Percentiles rank a stretch among this genome's conserved stretches.
Evolutionary conservation across 2,329 filamentous ascomycete species (phyloP).

Genomic region (Colletotrichum viniferum): DNA sequence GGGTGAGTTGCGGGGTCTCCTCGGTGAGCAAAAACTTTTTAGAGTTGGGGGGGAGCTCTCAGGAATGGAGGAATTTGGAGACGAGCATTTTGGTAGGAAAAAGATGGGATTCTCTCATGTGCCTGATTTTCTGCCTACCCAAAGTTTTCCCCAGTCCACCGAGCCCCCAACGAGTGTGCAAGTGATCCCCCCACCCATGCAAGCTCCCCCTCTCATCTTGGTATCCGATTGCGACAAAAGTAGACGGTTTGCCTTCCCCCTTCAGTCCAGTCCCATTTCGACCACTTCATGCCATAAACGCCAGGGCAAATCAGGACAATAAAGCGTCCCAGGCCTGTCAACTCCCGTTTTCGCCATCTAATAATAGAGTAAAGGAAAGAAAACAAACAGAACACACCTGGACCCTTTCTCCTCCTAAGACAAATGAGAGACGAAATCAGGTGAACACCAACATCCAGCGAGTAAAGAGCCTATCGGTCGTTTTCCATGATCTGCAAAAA

Average conservation of each 20-base stretch:
- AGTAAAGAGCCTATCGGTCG: neutral
- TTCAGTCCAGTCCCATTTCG: neutral
- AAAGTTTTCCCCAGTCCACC: neutral
- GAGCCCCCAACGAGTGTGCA: neutral
- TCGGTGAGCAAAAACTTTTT: neutral
- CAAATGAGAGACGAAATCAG: constrained; percentile 1
- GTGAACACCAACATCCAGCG: neutral
- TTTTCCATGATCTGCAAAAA: constrained; percentile 6
- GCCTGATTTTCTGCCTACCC: neutral
- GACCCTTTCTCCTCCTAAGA: neutral
- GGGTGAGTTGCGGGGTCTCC: neutral
- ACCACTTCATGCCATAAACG: neutral
- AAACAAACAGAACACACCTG: neutral
- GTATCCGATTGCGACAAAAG: neutral
- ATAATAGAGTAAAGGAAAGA: neutral
- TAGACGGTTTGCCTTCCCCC: neutral
- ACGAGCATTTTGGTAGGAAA: neutral
- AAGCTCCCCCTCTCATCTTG: neutral
- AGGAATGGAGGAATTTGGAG: neutral
- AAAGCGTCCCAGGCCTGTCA: neutral
- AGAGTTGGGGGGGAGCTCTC: neutral
- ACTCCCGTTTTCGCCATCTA: constrained; percentile 11
- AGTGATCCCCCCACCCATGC: neutral
- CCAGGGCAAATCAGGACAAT: neutral
- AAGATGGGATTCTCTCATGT: constrained; percentile 1